Base-by-base conservation (phyloP, 2,329 filamentous ascomycete genomes). In the Trichoderma cornu-damae region DNA sequence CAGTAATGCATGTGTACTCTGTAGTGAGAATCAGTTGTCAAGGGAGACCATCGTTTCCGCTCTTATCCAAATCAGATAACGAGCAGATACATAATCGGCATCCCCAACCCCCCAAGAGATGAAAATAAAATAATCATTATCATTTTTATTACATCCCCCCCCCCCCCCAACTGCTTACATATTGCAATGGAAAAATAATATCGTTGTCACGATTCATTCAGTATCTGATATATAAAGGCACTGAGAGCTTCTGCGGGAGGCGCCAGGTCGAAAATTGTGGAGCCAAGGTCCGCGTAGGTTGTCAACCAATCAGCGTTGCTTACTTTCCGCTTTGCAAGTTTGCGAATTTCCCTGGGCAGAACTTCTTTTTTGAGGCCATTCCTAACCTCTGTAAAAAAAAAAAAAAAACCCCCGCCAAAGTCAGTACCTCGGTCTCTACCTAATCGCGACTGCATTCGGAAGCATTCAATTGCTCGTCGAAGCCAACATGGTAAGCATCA, bases 401-500 rank as follows among this genome's bases (percentile, higher is more conserved):
- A n/a, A n/a, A n/a, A n/a, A n/a, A n/a, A n/a, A n/a, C n/a, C n/a
- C 59, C 63, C 62, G 62, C 59, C 60, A 64, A 61, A 63, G 59
- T 60, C 65, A 62, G 63, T 60, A 63, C 63, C 63, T 63, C 65
- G 64, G 63, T 63, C 64, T 63, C 64, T 63, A 62, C 57, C 61
- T 52, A 57, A 58, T 59, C 50, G 60, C 64, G 62, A 65, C 59
- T 59, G 60, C 62, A 59, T 56, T n/a, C 56, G 37, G 49, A 63
- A 66, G 63, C 66, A 62, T 63, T 63, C 66, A 68, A 70, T 68
- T 64, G 69, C 69, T 64, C 63, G 43, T 47, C 61, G 58, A 49
- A 59, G 63, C 62, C 68, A 74, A 65, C 60, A 75, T 75, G 73
- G 73, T 75, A 69, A 67, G 69, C 14, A 20, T 4, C 9, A 16